These are phyloP conservation scores for Hygrocybe coccinea DNA, from an alignment of 768 basidiomycete genomes.

Conservation along the genomic window DNA sequence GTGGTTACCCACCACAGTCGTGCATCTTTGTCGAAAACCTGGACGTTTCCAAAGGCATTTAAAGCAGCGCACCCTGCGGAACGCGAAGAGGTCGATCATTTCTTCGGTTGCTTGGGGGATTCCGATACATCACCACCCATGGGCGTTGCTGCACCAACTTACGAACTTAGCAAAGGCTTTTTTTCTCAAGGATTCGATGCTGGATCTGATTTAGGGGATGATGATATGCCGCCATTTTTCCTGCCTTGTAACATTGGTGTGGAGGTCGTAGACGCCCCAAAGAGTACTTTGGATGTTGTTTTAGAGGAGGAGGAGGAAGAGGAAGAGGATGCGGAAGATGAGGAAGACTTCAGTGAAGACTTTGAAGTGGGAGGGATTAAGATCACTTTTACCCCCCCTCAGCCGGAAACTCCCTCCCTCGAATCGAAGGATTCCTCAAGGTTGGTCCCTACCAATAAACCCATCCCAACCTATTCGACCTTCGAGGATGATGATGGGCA, in stretches of 20 bases:
- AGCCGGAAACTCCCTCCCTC: not conserved
- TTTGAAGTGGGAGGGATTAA: conserved; percentile 67
- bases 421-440: conserved; percentile 23
- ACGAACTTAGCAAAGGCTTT: conserved; percentile 55
- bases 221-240: conserved; percentile 40
- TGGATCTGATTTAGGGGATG: conserved; percentile 40
- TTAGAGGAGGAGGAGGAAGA: conserved; percentile 47
- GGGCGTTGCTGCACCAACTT: conserved; percentile 38
- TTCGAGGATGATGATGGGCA: conserved; percentile 31
- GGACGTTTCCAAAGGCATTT: conserved; percentile 56
- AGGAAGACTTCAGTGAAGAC: conserved; percentile 36
- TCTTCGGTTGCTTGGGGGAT: conserved; percentile 67
- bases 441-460: conserved; percentile 9
- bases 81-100: conserved; percentile 59
- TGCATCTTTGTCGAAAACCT: conserved; percentile 56
- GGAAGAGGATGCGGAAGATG: conserved; percentile 35
- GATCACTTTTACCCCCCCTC: conserved; percentile 67
- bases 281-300: conserved; percentile 34
- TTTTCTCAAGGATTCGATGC: conserved; percentile 54
- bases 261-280: conserved; percentile 23
- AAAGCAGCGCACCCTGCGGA: conserved; percentile 18
- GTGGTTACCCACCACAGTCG: conserved; percentile 27
- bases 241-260: conserved; percentile 40
- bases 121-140: conserved; percentile 40
- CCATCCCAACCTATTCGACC: conserved; percentile 16